Evolutionary conservation across 2,329 filamentous ascomycete species (phyloP).

Genomic region (Fusarium agapanthi): DNA sequence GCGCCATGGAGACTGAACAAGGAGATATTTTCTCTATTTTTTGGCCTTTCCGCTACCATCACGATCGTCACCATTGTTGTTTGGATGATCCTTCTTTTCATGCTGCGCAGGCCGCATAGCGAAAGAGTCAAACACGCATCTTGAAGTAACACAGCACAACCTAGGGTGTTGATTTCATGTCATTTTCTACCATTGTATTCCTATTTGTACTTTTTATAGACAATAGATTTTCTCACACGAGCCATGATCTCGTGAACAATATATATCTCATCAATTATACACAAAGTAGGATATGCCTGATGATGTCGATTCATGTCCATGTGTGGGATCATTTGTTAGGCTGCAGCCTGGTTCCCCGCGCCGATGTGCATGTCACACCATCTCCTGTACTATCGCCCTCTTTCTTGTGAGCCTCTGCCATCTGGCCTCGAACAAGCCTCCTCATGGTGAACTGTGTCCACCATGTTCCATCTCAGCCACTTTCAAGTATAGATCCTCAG

Average conservation of each 20-base stretch:
- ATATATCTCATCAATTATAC: not conserved
- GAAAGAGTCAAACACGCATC: not conserved
- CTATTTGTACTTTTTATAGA: not conserved
- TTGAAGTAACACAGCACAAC: not conserved
- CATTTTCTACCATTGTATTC: not conserved
- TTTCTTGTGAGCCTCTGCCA: not conserved
- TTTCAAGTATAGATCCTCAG: not conserved
- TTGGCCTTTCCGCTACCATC: not conserved
- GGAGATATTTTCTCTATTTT: conserved; percentile 5
- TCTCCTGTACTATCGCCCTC: too few relatives aligned
- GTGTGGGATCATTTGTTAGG: not conserved
- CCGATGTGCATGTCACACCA: not conserved
- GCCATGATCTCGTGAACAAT: not conserved
- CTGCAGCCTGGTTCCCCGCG: not conserved
- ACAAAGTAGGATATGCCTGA: not conserved
- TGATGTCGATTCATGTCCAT: not conserved
- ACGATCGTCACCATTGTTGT: not conserved
- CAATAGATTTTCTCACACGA: not conserved
- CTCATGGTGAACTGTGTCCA: not conserved
- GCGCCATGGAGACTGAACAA: not conserved
- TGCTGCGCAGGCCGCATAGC: not conserved
- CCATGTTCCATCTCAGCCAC: not conserved
- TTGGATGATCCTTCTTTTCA: conserved; percentile 2
- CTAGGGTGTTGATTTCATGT: not conserved
- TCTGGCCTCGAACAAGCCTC: not conserved